These are phyloP conservation scores for Pythium guiyangense DNA, from an alignment of 352 stramenopile species.

Conservation along the genomic window DNA sequence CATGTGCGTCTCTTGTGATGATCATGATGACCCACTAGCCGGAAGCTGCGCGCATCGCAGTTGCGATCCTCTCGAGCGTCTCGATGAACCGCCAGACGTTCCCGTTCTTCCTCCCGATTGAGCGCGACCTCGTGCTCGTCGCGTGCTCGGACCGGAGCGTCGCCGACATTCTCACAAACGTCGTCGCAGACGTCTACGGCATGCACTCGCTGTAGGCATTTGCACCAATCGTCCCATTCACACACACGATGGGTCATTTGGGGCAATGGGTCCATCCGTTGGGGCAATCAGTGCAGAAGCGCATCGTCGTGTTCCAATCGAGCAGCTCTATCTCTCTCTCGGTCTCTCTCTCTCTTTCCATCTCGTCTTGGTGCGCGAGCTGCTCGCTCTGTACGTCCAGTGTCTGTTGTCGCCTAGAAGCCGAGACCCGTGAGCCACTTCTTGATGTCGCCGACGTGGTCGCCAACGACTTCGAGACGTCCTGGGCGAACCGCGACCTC, in stretches of 20 bases:
- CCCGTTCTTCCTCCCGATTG: slow-evolving; percentile 72
- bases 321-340: neutral
- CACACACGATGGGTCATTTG: neutral
- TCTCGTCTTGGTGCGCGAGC: no score
- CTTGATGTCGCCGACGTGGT: slow-evolving; percentile 66
- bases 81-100: slow-evolving; percentile 77
- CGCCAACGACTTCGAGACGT: slow-evolving; percentile 72
- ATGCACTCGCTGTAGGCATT: slow-evolving; percentile 69
- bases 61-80: slow-evolving; percentile 66
- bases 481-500: slow-evolving; percentile 61
- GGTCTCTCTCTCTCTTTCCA: no score
- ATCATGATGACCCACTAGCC: slow-evolving; percentile 22
- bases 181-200: slow-evolving; percentile 74
- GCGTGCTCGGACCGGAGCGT: slow-evolving; percentile 74
- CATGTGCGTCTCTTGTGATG: neutral
- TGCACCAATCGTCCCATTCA: neutral
- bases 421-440: slow-evolving; percentile 83
- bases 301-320: neutral
- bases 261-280: neutral
- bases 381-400: slow-evolving; percentile 2
- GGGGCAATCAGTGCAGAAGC: neutral
- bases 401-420: slow-evolving; percentile 40
- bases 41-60: slow-evolving; percentile 67
- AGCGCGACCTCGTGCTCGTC: slow-evolving; percentile 69
- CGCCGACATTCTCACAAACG: slow-evolving; percentile 75